A percentile compares a stretch with the other conserved stretches of the same genome.
Conservation (phyloP, 768 basidiomycete species). For the Psilocybe tampanensis region DNA sequence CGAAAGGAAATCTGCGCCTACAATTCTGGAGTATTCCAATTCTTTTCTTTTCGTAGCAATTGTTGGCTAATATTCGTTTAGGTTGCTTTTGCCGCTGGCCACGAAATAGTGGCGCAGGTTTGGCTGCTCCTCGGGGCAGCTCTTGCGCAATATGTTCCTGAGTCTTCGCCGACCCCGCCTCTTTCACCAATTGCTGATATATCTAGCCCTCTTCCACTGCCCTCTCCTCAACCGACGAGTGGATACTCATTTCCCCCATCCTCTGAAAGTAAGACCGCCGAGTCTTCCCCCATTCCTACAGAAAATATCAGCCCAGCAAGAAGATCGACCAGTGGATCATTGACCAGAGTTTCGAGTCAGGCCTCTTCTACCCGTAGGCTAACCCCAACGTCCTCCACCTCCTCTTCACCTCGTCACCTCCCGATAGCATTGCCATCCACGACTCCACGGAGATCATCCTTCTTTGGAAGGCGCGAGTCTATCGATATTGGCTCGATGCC, state of each 20-base stretch:
- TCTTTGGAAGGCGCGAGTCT: conserved; percentile 41
- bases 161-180: conserved; percentile 27
- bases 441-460: conserved; percentile 41
- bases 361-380: conserved; percentile 42
- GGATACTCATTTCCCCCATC: conserved; percentile 19
- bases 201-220: conserved; percentile 4
- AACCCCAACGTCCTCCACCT: conserved; percentile 60
- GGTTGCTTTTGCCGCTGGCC: conserved; percentile 63
- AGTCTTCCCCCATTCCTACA: conserved; percentile 1
- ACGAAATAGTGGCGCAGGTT: conserved; percentile 56
- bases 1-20: conserved; percentile 50
- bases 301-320: conserved; percentile 17
- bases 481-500: conserved; percentile 26
- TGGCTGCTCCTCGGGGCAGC: conserved; percentile 70
- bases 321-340: conserved; percentile 18
- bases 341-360: conserved; percentile 15
- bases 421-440: conserved; percentile 45
- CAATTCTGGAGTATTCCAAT: conserved; percentile 55
- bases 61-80: conserved; percentile 22
- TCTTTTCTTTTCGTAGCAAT: neutral
- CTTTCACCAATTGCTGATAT: conserved; percentile 19
- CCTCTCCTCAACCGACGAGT: conserved; percentile 12
- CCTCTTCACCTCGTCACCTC: conserved; percentile 56
- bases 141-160: conserved; percentile 50
- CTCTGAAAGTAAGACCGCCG: conserved; percentile 3